Base-by-base conservation (phyloP, 2,329 filamentous ascomycete genomes). In the Sporothrix dimorphospora region DNA sequence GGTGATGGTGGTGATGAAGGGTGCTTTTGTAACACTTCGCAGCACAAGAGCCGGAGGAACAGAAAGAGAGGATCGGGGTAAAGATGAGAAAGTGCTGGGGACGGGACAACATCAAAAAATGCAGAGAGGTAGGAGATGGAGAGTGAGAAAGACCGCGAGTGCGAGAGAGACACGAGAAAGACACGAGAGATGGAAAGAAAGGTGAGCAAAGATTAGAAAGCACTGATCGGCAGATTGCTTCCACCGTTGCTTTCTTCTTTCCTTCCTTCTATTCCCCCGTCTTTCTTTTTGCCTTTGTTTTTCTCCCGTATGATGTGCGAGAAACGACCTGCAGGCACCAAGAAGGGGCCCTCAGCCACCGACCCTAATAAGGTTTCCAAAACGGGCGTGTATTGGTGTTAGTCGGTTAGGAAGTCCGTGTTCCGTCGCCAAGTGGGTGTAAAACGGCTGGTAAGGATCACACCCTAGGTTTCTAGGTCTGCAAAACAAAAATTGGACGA, bases 271-370 rank as follows among this genome's bases (percentile, higher is more conserved):
- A 14, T 57, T 61, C 30, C 57, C 30, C 30, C 34, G 24, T 40
- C 53, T 57, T 61, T 61, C 27, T 34, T 30, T 21, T 40, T 38
- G 16, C 3, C 45, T 45, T 72, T 66, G 12, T 7, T 51, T 40
- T 40, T 30, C 30, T 68, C 27, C 19, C 30, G 30, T 19, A 38
- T 67, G 63, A 24, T 34, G 24, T 38, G 63, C 63, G 63, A 51
- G 63, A 67, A 51, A 68, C 65, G 66, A 42, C 47, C 30, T 53
- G 30, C 63, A 49, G 42, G 63, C 63, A 66, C 63, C 63, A 49
- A 24, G 27, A 21, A 42, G 11, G 21, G 38, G 38, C n/a, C 65
- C 49, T 69, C 66, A 53, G 66, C 66, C 66, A 68, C 63, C 9
- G 63, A 16, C 42, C 38, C 27, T 63, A 63, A 63, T n/a, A 42